A percentile compares a stretch with the other conserved stretches of the same genome.
phyloP scores from a whole-genome alignment of 139 green algal genomes.

The Coelastrella sp. region DNA sequence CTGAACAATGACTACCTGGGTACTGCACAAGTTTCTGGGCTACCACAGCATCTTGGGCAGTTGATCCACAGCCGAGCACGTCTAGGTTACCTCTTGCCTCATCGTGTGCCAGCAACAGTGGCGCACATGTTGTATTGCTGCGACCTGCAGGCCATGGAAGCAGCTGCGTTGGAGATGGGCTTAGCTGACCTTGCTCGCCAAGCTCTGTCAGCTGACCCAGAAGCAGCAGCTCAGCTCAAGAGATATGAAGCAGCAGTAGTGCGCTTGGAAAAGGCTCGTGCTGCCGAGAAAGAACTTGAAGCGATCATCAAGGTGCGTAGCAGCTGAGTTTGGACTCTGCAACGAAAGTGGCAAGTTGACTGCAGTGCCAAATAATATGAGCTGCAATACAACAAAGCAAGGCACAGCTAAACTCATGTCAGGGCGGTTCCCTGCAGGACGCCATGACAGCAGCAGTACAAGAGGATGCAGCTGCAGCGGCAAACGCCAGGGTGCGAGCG shows the following conservation, averaged over 20 bases:
- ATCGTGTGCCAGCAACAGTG: no score
- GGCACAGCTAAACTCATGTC: no score
- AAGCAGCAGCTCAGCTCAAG: constrained; percentile 47
- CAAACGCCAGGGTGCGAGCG: not conserved
- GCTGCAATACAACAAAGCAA: no score
- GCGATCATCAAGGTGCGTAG: constrained; percentile 54
- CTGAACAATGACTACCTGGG: no score
- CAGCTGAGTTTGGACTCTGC: no score
- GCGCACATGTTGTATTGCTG: no score
- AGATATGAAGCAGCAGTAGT: constrained; percentile 56
- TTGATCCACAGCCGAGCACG: no score
- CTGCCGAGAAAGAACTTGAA: constrained; percentile 69
- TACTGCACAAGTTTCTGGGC: no score
- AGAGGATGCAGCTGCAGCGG: constrained; percentile 30
- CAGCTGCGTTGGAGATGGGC: constrained; percentile 14
- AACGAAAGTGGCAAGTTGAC: no score
- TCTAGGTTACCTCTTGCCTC: no score
- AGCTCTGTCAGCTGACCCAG: constrained; percentile 32
- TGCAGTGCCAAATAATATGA: no score
- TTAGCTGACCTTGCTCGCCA: constrained; percentile 33
- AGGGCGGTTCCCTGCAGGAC: constrained; percentile 41
- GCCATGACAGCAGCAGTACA: constrained; percentile 13
- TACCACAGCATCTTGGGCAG: no score
- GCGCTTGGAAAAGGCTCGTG: constrained; percentile 64
- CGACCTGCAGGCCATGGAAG: constrained; percentile 9